A percentile compares a stretch with the other conserved stretches of the same genome.
Evolutionary conservation across 805 yeast genomes (phyloP).

Genomic region (Wickerhamomyces rabaulensis): DNA sequence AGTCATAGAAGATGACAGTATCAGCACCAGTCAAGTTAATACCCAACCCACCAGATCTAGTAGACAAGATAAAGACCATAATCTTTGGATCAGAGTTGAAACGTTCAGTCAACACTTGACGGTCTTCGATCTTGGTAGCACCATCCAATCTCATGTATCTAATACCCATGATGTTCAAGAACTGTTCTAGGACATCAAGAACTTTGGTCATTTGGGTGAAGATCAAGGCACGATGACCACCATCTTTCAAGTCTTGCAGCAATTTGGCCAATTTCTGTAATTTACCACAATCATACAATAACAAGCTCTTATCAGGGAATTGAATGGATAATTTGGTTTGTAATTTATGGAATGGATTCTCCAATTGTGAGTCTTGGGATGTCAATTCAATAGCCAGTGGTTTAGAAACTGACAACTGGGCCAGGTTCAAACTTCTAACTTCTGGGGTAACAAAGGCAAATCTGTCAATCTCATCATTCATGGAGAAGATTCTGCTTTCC

Average conservation of each 20-base stretch:
- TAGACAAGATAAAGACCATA: constrained; percentile 87
- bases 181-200: constrained; percentile 86
- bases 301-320: constrained; percentile 88
- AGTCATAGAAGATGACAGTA: constrained; percentile 95
- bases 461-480: constrained; percentile 56
- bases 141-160: constrained; percentile 95
- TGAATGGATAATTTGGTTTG: constrained; percentile 88
- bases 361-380: constrained; percentile 26
- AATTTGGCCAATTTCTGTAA: constrained; percentile 77
- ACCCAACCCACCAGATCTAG: constrained; percentile 98
- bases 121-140: constrained; percentile 93
- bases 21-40: constrained; percentile 98
- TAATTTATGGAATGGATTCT: constrained; percentile 66
- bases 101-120: constrained; percentile 89
- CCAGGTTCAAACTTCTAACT: constrained; percentile 72
- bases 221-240: constrained; percentile 90
- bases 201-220: constrained; percentile 99
- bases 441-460: constrained; percentile 87
- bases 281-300: constrained; percentile 97
- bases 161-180: constrained; percentile 90
- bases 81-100: constrained; percentile 83
- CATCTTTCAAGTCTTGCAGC: constrained; percentile 69
- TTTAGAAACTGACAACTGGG: constrained; percentile 43
- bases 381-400: constrained; percentile 25
- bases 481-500: constrained; percentile 30